phyloP scores from a whole-genome alignment of 1,139 yeast genomes.

The Nakaseomyces nivariensis region DNA sequence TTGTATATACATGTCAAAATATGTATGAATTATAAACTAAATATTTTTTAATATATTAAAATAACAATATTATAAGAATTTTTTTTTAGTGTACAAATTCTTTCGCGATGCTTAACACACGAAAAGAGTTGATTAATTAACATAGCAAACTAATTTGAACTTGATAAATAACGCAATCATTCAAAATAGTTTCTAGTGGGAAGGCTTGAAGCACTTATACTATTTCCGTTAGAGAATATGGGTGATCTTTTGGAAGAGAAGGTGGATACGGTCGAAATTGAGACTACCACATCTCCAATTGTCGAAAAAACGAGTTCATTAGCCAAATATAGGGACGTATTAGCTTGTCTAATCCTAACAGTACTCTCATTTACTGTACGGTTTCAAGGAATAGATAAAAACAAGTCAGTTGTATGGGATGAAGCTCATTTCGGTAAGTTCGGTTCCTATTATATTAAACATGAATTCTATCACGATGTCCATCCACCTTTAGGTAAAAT shows the following conservation, averaged over 20 bases:
- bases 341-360: slow-evolving; percentile 34
- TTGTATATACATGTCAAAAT: too few species aligned
- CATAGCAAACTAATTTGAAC: too few species aligned
- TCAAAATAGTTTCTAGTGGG: too few species aligned
- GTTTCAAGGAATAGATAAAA: slow-evolving; percentile 52
- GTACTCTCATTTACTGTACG: slow-evolving; percentile 57
- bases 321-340: neutral
- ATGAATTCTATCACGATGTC: slow-evolving; percentile 65
- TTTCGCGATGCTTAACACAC: neutral
- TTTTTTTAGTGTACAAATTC: neutral
- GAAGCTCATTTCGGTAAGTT: slow-evolving; percentile 75
- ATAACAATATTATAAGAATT: neutral
- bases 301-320: neutral
- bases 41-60: too few species aligned
- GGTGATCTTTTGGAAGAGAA: neutral
- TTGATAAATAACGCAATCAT: too few species aligned
- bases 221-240: neutral
- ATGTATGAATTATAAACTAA: too few species aligned
- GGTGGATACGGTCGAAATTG: neutral
- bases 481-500: slow-evolving; percentile 74
- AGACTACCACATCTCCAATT: neutral
- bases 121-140: neutral
- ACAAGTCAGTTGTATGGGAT: slow-evolving; percentile 81
- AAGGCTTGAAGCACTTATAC: too few species aligned
- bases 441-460: slow-evolving; percentile 52